Percentiles rank a stretch among this genome's conserved stretches.
phyloP scores from a whole-genome alignment of 257 asterid species.

The Gentiana macrophylla region DNA sequence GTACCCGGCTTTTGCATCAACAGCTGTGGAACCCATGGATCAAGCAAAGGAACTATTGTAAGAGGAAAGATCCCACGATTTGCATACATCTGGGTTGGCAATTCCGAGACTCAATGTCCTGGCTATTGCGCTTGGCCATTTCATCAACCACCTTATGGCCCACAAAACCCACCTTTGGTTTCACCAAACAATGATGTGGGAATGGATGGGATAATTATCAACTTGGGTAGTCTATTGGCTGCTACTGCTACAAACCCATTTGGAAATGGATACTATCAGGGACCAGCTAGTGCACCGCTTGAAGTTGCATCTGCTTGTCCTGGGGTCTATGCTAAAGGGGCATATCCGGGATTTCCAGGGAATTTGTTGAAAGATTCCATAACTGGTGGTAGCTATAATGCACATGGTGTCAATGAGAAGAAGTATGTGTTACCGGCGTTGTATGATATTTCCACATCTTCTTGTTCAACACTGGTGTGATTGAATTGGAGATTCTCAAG shows the following conservation, averaged over 20 bases:
- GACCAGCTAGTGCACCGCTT: conserved; percentile 39
- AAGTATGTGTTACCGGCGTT: conserved; percentile 26
- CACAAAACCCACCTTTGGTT: conserved; percentile 10
- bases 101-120: conserved; percentile 46
- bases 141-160: too few relatives aligned
- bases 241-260: conserved; percentile 23
- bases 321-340: conserved; percentile 19
- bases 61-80: conserved; percentile 32
- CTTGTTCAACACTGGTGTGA: conserved; percentile 42
- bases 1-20: conserved; percentile 51
- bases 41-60: conserved; percentile 14
- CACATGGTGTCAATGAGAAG: conserved; percentile 22
- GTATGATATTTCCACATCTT: conserved; percentile 32
- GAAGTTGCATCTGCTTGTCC: conserved; percentile 54
- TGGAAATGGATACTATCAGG: conserved; percentile 45
- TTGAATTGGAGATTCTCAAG: too few relatives aligned
- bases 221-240: too few relatives aligned
- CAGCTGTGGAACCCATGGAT: conserved; percentile 60
- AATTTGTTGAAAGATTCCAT: conserved; percentile 41
- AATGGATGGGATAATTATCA: conserved; percentile 10
- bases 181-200: conserved; percentile 74
- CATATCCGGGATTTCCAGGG: conserved; percentile 57
- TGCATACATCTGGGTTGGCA: conserved; percentile 71
- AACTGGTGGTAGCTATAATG: conserved; percentile 55
- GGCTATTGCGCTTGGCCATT: conserved; percentile 14